Percentiles rank a stretch among this genome's conserved stretches.
These are phyloP conservation scores for Mercurialis annua DNA, from an alignment of 345 rosid species.

Conservation along the genomic window DNA sequence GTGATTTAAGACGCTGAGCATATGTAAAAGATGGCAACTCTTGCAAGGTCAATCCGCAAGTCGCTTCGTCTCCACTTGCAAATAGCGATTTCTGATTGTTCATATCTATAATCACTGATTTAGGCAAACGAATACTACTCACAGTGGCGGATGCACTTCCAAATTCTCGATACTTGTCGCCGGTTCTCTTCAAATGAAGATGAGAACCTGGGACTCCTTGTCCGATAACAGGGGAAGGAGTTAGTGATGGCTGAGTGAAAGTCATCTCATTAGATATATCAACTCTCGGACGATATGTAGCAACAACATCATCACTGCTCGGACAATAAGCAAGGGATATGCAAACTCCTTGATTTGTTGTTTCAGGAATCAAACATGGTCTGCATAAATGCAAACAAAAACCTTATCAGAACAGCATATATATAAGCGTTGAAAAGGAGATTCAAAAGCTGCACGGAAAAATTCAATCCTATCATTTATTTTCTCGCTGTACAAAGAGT, in stretches of 20 bases:
- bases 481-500: no score
- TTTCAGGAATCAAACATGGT: slow-evolving; percentile 50
- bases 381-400: slow-evolving; percentile 37
- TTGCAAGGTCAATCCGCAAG: slow-evolving; percentile 52
- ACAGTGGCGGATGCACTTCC: slow-evolving; percentile 49
- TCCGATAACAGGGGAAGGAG: slow-evolving; percentile 40
- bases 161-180: slow-evolving; percentile 38
- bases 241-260: slow-evolving; percentile 41
- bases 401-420: slow-evolving; percentile 22
- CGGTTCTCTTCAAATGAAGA: slow-evolving; percentile 51
- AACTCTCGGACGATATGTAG: slow-evolving; percentile 71
- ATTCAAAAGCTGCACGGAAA: neutral
- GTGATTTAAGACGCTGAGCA: slow-evolving; percentile 43
- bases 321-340: slow-evolving; percentile 67
- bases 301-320: slow-evolving; percentile 52
- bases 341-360: slow-evolving; percentile 69
- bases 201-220: slow-evolving; percentile 52
- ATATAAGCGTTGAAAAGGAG: neutral
- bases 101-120: slow-evolving; percentile 50
- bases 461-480: neutral
- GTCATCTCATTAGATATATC: slow-evolving; percentile 37
- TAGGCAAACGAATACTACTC: slow-evolving; percentile 62
- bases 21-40: slow-evolving; percentile 51
- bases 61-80: slow-evolving; percentile 64
- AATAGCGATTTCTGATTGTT: slow-evolving; percentile 40